These are phyloP conservation scores for Rubus idaeus DNA, from an alignment of 306 rosid species.

Conservation along the genomic window DNA sequence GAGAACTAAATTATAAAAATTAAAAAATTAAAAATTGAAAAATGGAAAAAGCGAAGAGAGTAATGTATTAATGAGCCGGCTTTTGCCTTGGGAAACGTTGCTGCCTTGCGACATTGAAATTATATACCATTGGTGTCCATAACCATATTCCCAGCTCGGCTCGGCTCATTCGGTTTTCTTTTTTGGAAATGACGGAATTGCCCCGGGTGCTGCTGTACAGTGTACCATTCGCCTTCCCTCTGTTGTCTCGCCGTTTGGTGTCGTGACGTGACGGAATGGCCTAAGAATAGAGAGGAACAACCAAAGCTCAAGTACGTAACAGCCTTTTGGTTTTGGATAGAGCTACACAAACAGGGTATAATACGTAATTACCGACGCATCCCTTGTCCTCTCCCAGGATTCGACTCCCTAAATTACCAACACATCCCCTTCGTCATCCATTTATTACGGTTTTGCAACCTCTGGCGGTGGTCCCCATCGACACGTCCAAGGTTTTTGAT, in stretches of 20 bases:
- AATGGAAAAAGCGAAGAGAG: not conserved
- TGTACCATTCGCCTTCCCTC: not conserved
- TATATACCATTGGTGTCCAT: conserved; percentile 2
- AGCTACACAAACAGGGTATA: not conserved
- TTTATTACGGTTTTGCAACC: not conserved
- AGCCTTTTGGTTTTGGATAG: too few relatives aligned
- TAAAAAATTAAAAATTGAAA: too few relatives aligned
- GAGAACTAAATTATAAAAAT: not conserved
- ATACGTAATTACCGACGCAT: not conserved
- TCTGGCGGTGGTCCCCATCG: not conserved
- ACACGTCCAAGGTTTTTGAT: not conserved
- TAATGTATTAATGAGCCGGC: conserved; percentile 41
- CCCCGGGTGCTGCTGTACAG: conserved; percentile 30
- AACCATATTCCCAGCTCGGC: not conserved
- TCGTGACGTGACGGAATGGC: conserved; percentile 51
- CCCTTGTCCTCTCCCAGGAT: not conserved
- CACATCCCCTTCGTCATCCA: not conserved
- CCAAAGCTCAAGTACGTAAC: not conserved
- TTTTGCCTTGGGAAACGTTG: conserved; percentile 47
- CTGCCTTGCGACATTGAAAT: not conserved
- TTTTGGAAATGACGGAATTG: conserved; percentile 37
- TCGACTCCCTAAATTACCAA: not conserved
- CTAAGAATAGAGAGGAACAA: conserved; percentile 20
- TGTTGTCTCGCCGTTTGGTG: conserved; percentile 19
- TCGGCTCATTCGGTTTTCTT: too few relatives aligned